Evolutionary conservation across 2,329 filamentous ascomycete genomes (phyloP), one percentile per base, ranked within the genome.

Genomic region (Ophiocordyceps camponoti-saundersi): DNA sequence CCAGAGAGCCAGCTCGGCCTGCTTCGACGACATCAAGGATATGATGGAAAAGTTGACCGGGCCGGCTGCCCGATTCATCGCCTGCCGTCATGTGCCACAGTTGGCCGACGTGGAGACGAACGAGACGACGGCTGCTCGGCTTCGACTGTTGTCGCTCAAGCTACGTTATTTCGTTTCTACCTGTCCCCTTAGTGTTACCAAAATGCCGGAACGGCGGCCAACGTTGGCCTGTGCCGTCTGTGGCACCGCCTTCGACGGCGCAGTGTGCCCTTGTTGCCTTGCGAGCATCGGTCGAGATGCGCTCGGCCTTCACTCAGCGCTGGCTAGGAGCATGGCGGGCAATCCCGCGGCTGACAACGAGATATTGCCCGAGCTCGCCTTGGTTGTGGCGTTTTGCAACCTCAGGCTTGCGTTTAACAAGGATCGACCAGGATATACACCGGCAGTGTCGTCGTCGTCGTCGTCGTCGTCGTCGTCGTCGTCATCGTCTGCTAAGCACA

Each of bases 11-110:
- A 63, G 59, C n/a, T 55, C 61, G 5, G 60, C 63, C 7, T 70
- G 62, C 47, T 74, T 75, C 47, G 64, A 67, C 32, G 71, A 73
- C 44, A 53, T 73, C 40, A 72, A 67, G 49, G 50, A 51, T 1
- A 72, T 69, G 47, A 57, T 70, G 3, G 63, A 68, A 40, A 55
- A 59, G 20, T 61, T 78, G 0, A 60, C 56, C 1, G 57, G 63
- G 2, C 53, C 59, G 0, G 70, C 72, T 7, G 53, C 67, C 8
- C 62, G 61, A 41, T 55, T 62, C 22, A 53, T 74, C 8, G 58
- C 69, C 4, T 57, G 65, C 7, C 50, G 61, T 1, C 60, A 67
- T 44, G 49, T 67, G 4, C 56, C 58, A 0, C 53, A 53, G 5
- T 48, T 70, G 26, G 52, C 61, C 2, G 54, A 59, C 3, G 54